These are phyloP conservation scores for Lentinus brumalis DNA, from an alignment of 768 basidiomycete species.

Conservation along the genomic window DNA sequence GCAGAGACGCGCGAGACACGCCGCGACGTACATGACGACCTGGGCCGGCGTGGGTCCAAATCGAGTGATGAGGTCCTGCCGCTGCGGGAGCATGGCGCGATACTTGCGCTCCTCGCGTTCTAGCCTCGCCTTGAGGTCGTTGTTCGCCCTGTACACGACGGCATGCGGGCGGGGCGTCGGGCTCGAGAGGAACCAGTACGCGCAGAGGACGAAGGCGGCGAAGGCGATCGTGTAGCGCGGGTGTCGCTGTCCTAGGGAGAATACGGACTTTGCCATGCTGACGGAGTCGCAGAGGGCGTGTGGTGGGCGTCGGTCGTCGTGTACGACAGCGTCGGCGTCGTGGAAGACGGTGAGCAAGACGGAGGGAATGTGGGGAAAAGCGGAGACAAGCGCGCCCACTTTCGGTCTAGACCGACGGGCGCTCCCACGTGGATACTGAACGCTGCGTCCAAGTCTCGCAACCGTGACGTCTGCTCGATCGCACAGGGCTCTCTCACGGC, in stretches of 20 bases:
- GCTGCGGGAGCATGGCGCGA: conserved; percentile 26
- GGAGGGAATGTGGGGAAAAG: too few species aligned
- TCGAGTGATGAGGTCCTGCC: conserved; percentile 32
- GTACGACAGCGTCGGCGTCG: too few species aligned
- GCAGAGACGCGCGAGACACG: neutral
- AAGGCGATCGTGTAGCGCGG: conserved; percentile 26
- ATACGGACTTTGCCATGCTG: conserved; percentile 12
- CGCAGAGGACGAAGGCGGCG: conserved; percentile 22
- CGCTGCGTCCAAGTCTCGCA: too few species aligned
- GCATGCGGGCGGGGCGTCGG: conserved; percentile 9
- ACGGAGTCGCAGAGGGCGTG: neutral
- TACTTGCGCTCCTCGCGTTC: conserved; percentile 28
- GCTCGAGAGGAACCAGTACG: conserved; percentile 23
- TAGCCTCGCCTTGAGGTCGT: conserved; percentile 21
- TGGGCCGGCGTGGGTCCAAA: conserved; percentile 33
- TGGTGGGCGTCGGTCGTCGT: too few species aligned
- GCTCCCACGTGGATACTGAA: too few species aligned
- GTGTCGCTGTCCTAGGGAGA: conserved; percentile 28
- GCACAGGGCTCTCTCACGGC: too few species aligned
- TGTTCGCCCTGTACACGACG: conserved; percentile 13
- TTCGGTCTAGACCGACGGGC: too few species aligned
- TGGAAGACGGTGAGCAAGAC: too few species aligned
- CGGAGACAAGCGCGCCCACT: too few species aligned
- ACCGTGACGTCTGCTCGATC: too few species aligned
- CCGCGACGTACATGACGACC: conserved; percentile 28